Conservation (phyloP, 2,329 filamentous ascomycete species). For the Trichoderma koningiopsis region DNA sequence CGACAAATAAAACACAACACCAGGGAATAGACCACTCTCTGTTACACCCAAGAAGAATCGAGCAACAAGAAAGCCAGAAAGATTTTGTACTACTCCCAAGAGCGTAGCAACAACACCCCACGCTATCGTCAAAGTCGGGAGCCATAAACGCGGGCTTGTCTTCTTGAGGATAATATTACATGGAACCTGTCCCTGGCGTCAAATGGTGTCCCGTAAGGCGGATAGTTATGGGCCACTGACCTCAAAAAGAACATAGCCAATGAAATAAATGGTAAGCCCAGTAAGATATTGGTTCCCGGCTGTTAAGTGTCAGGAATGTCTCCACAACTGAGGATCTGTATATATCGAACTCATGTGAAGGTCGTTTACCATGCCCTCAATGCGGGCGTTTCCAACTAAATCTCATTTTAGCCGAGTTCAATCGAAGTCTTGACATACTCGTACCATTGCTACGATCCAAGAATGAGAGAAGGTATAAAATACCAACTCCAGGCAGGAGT, state of each 20-base stretch:
- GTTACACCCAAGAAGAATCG: conserved; percentile 59
- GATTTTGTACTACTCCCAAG: conserved; percentile 51
- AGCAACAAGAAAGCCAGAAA: conserved; percentile 54
- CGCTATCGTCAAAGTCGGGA: conserved; percentile 57
- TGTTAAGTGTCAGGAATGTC: conserved; percentile 28
- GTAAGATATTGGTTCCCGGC: conserved; percentile 66
- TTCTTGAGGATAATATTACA: conserved; percentile 65
- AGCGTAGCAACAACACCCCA: conserved; percentile 59
- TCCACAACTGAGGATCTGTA: neutral
- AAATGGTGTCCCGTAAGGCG: conserved; percentile 6
- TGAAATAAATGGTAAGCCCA: conserved; percentile 67
- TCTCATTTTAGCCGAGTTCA: conserved; percentile 28
- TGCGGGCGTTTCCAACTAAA: conserved; percentile 59
- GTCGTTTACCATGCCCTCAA: conserved; percentile 57
- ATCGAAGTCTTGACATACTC: conserved; percentile 36
- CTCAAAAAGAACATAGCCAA: conserved; percentile 61
- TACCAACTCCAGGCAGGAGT: conserved; percentile 55
- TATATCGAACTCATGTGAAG: conserved; percentile 52
- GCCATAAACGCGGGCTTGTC: conserved; percentile 59
- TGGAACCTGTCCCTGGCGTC: conserved; percentile 47
- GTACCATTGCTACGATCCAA: conserved; percentile 60
- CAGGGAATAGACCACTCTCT: conserved; percentile 55
- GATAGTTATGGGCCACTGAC: conserved; percentile 32
- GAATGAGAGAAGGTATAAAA: conserved; percentile 60
- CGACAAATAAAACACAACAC: conserved; percentile 53